phyloP scores from a whole-genome alignment of 768 basidiomycete species.

The Mycena sanguinolenta region DNA sequence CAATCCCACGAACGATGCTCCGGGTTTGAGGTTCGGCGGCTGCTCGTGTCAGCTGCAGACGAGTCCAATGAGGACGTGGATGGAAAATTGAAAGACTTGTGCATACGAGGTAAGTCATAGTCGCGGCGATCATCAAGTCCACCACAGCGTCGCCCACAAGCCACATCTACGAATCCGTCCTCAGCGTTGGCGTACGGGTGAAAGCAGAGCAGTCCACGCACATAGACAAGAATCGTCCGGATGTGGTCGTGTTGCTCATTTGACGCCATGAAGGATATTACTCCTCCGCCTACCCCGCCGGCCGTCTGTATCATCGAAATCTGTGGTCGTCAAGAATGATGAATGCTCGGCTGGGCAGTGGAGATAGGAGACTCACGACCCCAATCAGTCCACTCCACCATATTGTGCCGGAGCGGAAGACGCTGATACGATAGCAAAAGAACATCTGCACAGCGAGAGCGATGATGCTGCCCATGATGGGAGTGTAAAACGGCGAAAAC shows the following conservation, averaged over 20 bases:
- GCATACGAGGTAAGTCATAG: conserved; percentile 39
- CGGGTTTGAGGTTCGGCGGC: conserved; percentile 19
- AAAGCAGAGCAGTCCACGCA: conserved; percentile 8
- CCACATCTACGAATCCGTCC: conserved; percentile 37
- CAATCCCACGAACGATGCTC: conserved; percentile 35
- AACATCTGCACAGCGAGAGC: conserved; percentile 46
- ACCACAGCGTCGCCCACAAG: conserved; percentile 41
- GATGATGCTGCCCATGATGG: conserved; percentile 42
- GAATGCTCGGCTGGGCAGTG: neutral
- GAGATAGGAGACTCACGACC: conserved; percentile 15
- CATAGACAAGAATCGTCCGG: conserved; percentile 29
- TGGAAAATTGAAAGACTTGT: neutral
- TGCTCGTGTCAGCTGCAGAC: conserved; percentile 2
- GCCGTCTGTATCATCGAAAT: conserved; percentile 33
- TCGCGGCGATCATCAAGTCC: conserved; percentile 40
- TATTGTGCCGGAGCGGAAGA: conserved; percentile 29
- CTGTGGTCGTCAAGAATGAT: conserved; percentile 13
- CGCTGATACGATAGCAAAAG: conserved; percentile 48
- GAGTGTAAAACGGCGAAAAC: conserved; percentile 44
- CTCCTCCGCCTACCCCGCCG: conserved; percentile 36
- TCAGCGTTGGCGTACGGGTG: neutral
- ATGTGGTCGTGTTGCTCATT: conserved; percentile 26
- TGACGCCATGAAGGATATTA: conserved; percentile 24
- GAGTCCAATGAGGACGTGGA: neutral
- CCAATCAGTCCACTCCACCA: conserved; percentile 34